phyloP scores from a whole-genome alignment of 345 rosid species.

The Moringa oleifera region DNA sequence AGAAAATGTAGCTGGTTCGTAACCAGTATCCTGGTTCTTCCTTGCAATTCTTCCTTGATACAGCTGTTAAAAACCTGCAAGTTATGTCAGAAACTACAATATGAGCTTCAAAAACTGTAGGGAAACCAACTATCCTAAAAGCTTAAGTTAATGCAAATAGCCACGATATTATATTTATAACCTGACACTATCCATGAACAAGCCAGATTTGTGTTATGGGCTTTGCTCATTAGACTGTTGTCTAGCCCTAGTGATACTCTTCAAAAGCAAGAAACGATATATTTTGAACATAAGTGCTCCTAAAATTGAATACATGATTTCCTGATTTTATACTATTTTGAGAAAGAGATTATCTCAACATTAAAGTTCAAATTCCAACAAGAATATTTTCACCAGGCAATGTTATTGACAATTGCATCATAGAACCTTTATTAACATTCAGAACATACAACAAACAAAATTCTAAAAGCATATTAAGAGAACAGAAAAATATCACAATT shows the following conservation, averaged over 20 bases:
- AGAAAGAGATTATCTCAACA: neutral
- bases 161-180: constrained; percentile 3
- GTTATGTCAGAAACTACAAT: constrained; percentile 5
- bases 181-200: neutral
- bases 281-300: neutral
- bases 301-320: neutral
- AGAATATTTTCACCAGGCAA: neutral
- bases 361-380: neutral
- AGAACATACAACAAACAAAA: too few relatives aligned
- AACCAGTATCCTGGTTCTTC: constrained; percentile 85
- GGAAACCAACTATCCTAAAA: constrained; percentile 4
- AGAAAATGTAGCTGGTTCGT: constrained; percentile 98
- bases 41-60: constrained; percentile 67
- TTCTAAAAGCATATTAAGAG: too few relatives aligned
- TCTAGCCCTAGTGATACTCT: too few relatives aligned
- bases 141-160: neutral
- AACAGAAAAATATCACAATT: too few relatives aligned
- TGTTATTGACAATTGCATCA: neutral
- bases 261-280: too few relatives aligned
- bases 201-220: neutral
- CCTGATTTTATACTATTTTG: neutral
- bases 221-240: neutral
- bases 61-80: constrained; percentile 84
- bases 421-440: neutral
- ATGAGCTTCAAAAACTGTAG: neutral